A percentile compares a stretch with the other conserved stretches of the same genome.
phyloP scores from a whole-genome alignment of 306 rosid species.

The apple (Malus domestica) region ASM211411v1 NC_041805.1:28146001-28146500 shows the following conservation, averaged over 20 bases:
- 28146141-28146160: too few species aligned
- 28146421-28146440: constrained; percentile 37
- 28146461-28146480: constrained; percentile 54
- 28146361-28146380: constrained; percentile 37
- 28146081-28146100: too few species aligned
- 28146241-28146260: constrained; percentile 24
- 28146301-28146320: constrained; percentile 36
- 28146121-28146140: background rate
- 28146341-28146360: constrained; percentile 54
- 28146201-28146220: constrained; percentile 37
- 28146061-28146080: too few species aligned
- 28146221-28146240: constrained; percentile 30
- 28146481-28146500: constrained; percentile 59
- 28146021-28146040: too few species aligned
- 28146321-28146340: constrained; percentile 62
- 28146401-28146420: constrained; percentile 50
- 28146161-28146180: too few species aligned
- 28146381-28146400: constrained; percentile 49
- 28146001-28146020: too few species aligned
- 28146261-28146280: constrained; percentile 51
- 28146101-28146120: background rate
- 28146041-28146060: too few species aligned
- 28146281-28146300: constrained; percentile 48
- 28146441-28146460: constrained; percentile 43
- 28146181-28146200: background rate